phyloP scores from a whole-genome alignment of 2,329 filamentous ascomycete genomes.

The Tolypocladium ophioglossoides region DNA sequence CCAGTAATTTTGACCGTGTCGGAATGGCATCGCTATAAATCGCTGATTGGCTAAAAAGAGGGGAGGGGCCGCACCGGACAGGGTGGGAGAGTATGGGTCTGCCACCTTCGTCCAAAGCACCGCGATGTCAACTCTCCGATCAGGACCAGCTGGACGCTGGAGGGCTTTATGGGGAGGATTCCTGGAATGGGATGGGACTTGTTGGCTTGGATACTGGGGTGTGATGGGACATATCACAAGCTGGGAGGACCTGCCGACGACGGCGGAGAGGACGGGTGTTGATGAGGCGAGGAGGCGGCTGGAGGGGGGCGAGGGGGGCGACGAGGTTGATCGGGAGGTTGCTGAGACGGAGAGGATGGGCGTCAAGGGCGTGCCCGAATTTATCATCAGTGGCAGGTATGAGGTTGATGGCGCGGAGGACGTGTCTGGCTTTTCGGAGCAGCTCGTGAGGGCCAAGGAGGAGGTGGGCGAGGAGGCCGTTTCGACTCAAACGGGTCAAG shows the following conservation, averaged over 20 bases:
- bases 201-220: too few species aligned
- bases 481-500: background rate
- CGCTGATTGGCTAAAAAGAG: too few species aligned
- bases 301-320: constrained; percentile 40
- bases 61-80: too few species aligned
- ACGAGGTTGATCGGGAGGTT: constrained; percentile 47
- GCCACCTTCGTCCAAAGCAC: too few species aligned
- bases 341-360: constrained; percentile 36
- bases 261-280: constrained; percentile 44
- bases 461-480: constrained; percentile 3
- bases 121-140: too few species aligned
- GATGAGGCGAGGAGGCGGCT: constrained; percentile 46
- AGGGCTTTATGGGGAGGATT: too few species aligned
- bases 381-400: constrained; percentile 58
- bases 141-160: too few species aligned
- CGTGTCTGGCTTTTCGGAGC: constrained; percentile 51
- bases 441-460: constrained; percentile 45
- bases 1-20: too few species aligned
- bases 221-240: constrained; percentile 58
- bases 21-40: too few species aligned
- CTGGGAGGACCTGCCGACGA: constrained; percentile 37
- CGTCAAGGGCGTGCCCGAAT: constrained; percentile 63
- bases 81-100: too few species aligned
- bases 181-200: too few species aligned
- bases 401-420: constrained; percentile 65